Percentiles rank a stretch among this genome's conserved stretches.
phyloP scores from a whole-genome alignment of 306 rosid species.

The Cajanus cajan region DNA sequence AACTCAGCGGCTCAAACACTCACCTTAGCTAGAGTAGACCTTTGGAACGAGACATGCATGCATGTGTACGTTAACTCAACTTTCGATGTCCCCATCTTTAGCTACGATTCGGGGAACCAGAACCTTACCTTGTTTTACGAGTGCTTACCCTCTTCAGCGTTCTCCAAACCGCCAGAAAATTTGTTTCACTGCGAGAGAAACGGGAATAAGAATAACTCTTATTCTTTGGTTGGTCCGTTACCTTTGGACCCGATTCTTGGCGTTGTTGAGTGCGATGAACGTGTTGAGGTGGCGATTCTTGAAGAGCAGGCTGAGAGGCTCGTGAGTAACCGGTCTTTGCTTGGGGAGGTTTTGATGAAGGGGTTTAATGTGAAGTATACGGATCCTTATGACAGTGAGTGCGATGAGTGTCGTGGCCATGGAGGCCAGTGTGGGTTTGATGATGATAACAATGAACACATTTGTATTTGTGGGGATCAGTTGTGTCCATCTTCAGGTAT shows the following conservation, averaged over 20 bases:
- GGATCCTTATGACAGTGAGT: conserved; percentile 22
- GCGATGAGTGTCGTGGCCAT: conserved; percentile 36
- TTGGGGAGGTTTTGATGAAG: conserved; percentile 47
- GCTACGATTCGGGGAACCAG: conserved; percentile 34
- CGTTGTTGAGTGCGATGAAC: conserved; percentile 14
- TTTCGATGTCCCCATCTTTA: conserved; percentile 4
- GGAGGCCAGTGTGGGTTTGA: conserved; percentile 56
- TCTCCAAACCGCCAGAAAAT: neutral
- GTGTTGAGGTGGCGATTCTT: conserved; percentile 44
- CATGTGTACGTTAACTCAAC: conserved; percentile 28
- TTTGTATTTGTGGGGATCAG: conserved; percentile 58
- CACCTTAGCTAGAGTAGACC: conserved; percentile 52
- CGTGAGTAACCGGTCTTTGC: conserved; percentile 29
- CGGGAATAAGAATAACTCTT: conserved; percentile 35
- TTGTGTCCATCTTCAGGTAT: conserved; percentile 55
- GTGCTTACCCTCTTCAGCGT: conserved; percentile 9
- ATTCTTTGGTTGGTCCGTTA: conserved; percentile 48
- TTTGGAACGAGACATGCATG: conserved; percentile 60
- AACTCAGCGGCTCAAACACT: conserved; percentile 21
- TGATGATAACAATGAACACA: conserved; percentile 13
- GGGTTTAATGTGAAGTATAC: conserved; percentile 56
- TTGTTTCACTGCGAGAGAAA: conserved; percentile 33
- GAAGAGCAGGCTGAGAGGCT: conserved; percentile 26
- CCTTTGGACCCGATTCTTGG: conserved; percentile 46
- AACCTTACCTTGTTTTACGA: conserved; percentile 48